phyloP scores from a whole-genome alignment of 108 stramenopile species.

The Cyclotella atomus region DNA sequence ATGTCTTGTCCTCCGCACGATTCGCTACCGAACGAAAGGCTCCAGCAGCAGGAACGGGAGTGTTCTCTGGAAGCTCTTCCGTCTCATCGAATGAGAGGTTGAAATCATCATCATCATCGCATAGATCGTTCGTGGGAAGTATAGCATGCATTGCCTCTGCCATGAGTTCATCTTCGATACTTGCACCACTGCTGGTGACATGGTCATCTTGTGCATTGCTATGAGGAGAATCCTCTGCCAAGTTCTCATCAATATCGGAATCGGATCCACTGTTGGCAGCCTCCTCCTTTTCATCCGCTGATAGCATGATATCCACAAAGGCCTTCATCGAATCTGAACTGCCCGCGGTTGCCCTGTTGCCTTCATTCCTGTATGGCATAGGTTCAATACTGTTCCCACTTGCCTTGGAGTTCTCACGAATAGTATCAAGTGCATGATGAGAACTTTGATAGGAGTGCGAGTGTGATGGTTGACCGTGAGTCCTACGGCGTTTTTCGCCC shows the following conservation, averaged over 20 bases:
- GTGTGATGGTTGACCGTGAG: not conserved
- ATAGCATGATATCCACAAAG: conserved; percentile 32
- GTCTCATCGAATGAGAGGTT: conserved; percentile 22
- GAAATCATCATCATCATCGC: conserved; percentile 16
- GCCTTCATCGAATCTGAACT: conserved; percentile 13
- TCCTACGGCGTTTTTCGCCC: conserved; percentile 24
- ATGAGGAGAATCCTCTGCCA: not conserved
- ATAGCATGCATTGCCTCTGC: conserved; percentile 27
- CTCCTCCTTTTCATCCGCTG: conserved; percentile 5
- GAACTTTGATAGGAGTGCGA: not conserved
- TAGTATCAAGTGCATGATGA: not conserved
- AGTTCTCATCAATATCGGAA: conserved; percentile 11
- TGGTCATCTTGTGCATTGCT: not conserved
- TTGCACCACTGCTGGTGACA: not conserved
- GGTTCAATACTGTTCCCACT: not conserved
- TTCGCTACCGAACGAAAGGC: not conserved
- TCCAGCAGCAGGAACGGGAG: not conserved
- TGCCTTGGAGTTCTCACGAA: conserved; percentile 7
- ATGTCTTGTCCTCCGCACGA: conserved; percentile 11
- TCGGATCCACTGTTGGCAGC: not conserved
- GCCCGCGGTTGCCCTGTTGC: not conserved
- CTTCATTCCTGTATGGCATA: conserved; percentile 4
- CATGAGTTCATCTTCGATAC: conserved; percentile 27
- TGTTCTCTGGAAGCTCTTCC: conserved; percentile 6
- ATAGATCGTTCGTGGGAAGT: conserved; percentile 4